Evolutionary conservation across 352 stramenopile species (phyloP).

Genomic region (Elongisporangium undulatum): DNA sequence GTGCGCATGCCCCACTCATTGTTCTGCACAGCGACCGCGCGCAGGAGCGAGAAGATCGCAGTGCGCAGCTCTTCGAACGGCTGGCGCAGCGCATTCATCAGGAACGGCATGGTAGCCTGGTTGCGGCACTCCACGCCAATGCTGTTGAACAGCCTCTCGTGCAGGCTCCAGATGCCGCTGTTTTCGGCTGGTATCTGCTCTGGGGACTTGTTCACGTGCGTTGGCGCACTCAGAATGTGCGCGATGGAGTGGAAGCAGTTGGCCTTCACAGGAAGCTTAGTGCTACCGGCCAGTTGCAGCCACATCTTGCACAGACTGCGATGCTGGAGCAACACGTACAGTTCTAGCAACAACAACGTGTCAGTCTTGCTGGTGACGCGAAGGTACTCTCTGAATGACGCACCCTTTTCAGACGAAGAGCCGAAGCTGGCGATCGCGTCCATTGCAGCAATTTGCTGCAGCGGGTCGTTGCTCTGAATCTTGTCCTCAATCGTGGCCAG

Average conservation of each 20-base stretch:
- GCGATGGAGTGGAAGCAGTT: slow-evolving; percentile 70
- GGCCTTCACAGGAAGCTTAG: slow-evolving; percentile 69
- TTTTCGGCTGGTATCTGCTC: slow-evolving; percentile 46
- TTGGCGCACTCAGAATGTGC: slow-evolving; percentile 46
- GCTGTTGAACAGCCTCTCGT: slow-evolving; percentile 60
- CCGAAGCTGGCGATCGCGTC: slow-evolving; percentile 77
- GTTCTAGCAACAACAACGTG: slow-evolving; percentile 23
- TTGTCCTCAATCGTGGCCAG: slow-evolving; percentile 69
- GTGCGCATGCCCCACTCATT: slow-evolving; percentile 65
- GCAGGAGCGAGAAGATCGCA: slow-evolving; percentile 68
- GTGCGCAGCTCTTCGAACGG: slow-evolving; percentile 81
- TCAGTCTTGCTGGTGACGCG: not conserved
- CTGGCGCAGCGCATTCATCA: slow-evolving; percentile 80
- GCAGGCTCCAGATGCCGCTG: slow-evolving; percentile 57
- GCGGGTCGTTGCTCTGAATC: slow-evolving; percentile 49
- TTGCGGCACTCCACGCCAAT: slow-evolving; percentile 50
- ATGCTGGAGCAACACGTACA: slow-evolving; percentile 70
- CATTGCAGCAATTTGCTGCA: slow-evolving; percentile 83
- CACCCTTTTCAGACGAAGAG: slow-evolving; percentile 78
- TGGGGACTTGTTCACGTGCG: slow-evolving; percentile 26
- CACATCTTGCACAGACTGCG: slow-evolving; percentile 55
- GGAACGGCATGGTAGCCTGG: slow-evolving; percentile 46
- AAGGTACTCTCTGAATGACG: too few species aligned
- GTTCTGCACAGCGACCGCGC: slow-evolving; percentile 78
- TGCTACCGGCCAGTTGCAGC: slow-evolving; percentile 48